Conservation (phyloP, 1,284 basidiomycete species). For the Irpex sp. region DNA sequence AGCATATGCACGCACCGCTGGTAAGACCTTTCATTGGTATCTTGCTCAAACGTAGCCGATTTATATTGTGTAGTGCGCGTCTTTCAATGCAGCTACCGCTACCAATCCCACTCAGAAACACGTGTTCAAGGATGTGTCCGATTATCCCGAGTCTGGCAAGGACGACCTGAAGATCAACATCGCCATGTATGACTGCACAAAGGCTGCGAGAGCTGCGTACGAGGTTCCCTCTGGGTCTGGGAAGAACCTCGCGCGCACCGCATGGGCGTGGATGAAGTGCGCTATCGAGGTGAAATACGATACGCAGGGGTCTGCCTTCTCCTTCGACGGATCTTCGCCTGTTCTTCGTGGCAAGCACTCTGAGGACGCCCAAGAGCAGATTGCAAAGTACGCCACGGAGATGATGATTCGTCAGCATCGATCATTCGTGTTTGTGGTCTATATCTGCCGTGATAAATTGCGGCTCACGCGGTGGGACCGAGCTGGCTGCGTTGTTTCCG, state of each 20-base stretch:
- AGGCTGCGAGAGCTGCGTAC: neutral
- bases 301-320: neutral
- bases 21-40: neutral
- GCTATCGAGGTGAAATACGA: neutral
- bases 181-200: neutral
- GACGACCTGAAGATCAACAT: neutral
- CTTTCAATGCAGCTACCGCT: neutral
- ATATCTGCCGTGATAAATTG: slow-evolving; percentile 9
- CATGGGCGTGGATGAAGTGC: neutral
- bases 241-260: neutral
- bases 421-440: slow-evolving; percentile 13
- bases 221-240: neutral
- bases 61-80: neutral
- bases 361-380: slow-evolving; percentile 4
- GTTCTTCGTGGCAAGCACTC: neutral
- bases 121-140: neutral
- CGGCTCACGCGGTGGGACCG: slow-evolving; percentile 19
- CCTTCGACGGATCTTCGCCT: neutral
- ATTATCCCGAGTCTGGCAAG: neutral
- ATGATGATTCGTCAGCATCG: slow-evolving; percentile 17
- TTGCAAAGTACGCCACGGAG: slow-evolving; percentile 9
- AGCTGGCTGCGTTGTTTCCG: slow-evolving; percentile 14
- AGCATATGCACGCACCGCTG: neutral
- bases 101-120: neutral
- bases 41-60: neutral